Percentiles rank a stretch among this genome's conserved stretches.
Evolutionary conservation across 148 eudicot genomes (phyloP).

Genomic region (Persicaria tinctoria): DNA sequence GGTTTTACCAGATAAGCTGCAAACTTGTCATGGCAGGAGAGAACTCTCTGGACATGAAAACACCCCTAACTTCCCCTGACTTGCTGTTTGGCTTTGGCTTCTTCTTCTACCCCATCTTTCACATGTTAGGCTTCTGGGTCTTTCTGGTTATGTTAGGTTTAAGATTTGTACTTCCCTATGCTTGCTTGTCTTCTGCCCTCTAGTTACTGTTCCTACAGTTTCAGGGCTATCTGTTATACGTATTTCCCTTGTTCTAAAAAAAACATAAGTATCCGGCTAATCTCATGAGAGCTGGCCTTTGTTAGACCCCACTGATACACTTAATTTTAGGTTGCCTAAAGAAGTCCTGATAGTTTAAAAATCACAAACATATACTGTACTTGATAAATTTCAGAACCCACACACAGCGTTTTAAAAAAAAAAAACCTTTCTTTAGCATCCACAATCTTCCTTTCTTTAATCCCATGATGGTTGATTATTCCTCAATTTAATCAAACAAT

Average conservation of each 20-base stretch:
- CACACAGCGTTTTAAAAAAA: too few species aligned
- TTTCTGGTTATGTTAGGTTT: not conserved
- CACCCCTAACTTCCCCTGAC: not conserved
- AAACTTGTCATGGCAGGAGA: not conserved
- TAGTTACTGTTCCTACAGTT: not conserved
- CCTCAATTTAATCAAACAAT: too few species aligned
- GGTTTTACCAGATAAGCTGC: slow-evolving; percentile 1
- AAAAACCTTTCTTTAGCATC: too few species aligned
- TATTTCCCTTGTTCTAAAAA: not conserved
- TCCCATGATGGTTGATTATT: too few species aligned
- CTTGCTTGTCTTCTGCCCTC: not conserved
- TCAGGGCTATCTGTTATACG: not conserved
- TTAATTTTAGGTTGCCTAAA: too few species aligned
- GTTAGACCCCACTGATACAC: too few species aligned
- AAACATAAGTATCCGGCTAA: too few species aligned
- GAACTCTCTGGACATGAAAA: not conserved
- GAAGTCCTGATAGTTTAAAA: too few species aligned
- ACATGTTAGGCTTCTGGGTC: not conserved
- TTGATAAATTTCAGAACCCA: too few species aligned
- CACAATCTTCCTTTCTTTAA: too few species aligned
- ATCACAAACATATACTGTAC: too few species aligned
- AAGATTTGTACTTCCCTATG: not conserved
- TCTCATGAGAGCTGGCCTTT: too few species aligned
- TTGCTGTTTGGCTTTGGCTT: not conserved
- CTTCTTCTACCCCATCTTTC: not conserved